Evolutionary conservation across 495 filamentous ascomycete species (phyloP), one percentile per base, ranked within the genome.

Genomic region (Glutinoglossum americanum): DNA sequence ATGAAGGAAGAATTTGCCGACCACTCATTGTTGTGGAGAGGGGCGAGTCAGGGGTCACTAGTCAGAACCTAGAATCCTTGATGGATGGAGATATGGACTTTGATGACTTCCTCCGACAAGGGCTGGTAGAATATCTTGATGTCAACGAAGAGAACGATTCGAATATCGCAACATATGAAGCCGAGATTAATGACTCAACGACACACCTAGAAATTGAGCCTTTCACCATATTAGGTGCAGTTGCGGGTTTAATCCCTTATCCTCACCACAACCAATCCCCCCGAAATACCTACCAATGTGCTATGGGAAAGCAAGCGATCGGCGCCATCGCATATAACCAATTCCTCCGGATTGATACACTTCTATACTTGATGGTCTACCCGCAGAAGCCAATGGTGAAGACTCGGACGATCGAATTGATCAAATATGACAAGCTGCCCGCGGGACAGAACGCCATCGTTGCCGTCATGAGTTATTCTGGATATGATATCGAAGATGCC

Each of bases 231-330:
- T 81, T 99, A 32, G 92, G 92, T n/a, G 93, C 92, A 27, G 93
- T 97, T 35, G 92, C 92, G 39, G 90, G 92, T 41, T 74, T 99
- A 23, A 97, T 99, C 63, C 92, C 92, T 3, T 99, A 96, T 65
- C 92, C 92, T 11, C 93, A 99, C 70, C 92, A 99, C 73, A 99
- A 99, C 68, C 92, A 99, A 69, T 99, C 92, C 3, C 92, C 92
- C 9, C 81, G 92, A 72, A 99, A 99, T 67, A 99, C 92, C 8
- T 99, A 99, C 65, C 92, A 98, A 72, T 96, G 93, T 68, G 92
- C 92, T 69, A 99, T 99, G 92, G 92, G 92, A 74, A 99, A 99
- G 71, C 92, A 99, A 84, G 92, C 92, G 19, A 96, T 99, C 67
- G 92, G 92, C 54, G 87, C 90, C 21, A 95, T 97, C 66, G 89